Conservation (phyloP, 2,329 filamentous ascomycete genomes). For the Aspergillus transmontanensis region DNA sequence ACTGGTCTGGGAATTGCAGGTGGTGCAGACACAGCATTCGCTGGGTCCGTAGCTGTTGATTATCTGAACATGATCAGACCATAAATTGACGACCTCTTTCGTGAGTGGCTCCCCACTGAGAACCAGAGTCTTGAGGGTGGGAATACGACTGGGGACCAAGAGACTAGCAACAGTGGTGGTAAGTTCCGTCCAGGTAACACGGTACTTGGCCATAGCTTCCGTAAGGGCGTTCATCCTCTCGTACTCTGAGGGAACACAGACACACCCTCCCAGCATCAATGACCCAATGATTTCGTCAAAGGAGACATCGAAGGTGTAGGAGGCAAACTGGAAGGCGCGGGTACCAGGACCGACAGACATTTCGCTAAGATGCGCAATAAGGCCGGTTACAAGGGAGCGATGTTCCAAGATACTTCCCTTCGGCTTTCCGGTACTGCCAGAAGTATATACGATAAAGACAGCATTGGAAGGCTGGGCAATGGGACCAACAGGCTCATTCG, state of each 20-base stretch:
- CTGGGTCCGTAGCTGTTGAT: slow-evolving; percentile 6
- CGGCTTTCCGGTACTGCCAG: slow-evolving; percentile 2
- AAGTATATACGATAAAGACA: slow-evolving; percentile 4
- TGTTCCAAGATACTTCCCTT: slow-evolving; percentile 6
- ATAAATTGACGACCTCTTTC: background rate
- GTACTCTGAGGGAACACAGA: slow-evolving; percentile 3
- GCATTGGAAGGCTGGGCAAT: background rate
- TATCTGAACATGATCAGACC: background rate
- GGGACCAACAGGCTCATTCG: background rate
- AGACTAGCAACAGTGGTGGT: slow-evolving; percentile 1
- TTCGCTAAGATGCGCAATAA: background rate
- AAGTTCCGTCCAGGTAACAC: background rate
- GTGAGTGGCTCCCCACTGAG: slow-evolving; percentile 4
- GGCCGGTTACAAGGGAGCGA: background rate
- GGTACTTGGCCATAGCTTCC: background rate
- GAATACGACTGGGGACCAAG: background rate
- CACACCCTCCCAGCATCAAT: slow-evolving; percentile 4
- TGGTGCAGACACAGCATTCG: slow-evolving; percentile 1
- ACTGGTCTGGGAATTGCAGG: background rate
- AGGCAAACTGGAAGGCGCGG: slow-evolving; percentile 6
- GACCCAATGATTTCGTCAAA: background rate
- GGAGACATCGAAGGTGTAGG: background rate
- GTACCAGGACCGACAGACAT: background rate
- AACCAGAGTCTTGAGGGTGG: background rate
- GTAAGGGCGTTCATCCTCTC: slow-evolving; percentile 2